Base-by-base conservation (phyloP, 441 rosid species). In the Populus hybrid region DNA sequence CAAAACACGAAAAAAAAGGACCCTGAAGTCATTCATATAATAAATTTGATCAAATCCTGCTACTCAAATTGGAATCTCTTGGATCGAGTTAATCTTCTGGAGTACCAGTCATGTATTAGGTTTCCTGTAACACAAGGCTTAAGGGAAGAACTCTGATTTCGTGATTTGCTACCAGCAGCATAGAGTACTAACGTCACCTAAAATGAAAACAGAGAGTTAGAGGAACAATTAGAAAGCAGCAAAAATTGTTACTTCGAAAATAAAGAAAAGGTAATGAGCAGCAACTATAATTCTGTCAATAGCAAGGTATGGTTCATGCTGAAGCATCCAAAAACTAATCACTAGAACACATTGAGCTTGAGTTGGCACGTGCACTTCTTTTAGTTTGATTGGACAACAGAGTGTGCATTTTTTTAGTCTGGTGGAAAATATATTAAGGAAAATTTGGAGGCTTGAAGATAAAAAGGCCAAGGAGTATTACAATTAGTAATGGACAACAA, bases 71-170 rank as follows among this genome's bases (percentile, higher is more conserved):
- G 46, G 35, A 9, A 36, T 69, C 11, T 23, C 23, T 10, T 9
- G 36, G 19, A 79, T 53, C 5, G 14, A 78, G 8, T 73, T 38
- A 67, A 63, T 59, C 7, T 64, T 66, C 9, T 71, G 32, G 75
- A 75, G 46, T 90, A 94, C 98, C 95, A 94, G 88, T 95, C 98
- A 77, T 91, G 84, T 67, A 90, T 76, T 77, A 89, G 79, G 85
- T 89, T 91, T 86, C 97, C 93, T 12, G 88, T 85, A 76, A 94
- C 80, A 78, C 89, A 91, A 76, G 98, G 91, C 89, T 89, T 95
- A 23, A 87, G 82, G 73, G 97, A 95, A 79, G 98, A 92, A 82
- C 88, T 50, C 79, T 82, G 86, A 88, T 81, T 79, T 61, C 74
- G 50, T 24, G 97, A 91, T 79, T 79, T 89, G 86, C 91, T 80